Evolutionary conservation across 1,284 basidiomycete species (phyloP).

Genomic region (Microstroma glucosiphilum): DNA sequence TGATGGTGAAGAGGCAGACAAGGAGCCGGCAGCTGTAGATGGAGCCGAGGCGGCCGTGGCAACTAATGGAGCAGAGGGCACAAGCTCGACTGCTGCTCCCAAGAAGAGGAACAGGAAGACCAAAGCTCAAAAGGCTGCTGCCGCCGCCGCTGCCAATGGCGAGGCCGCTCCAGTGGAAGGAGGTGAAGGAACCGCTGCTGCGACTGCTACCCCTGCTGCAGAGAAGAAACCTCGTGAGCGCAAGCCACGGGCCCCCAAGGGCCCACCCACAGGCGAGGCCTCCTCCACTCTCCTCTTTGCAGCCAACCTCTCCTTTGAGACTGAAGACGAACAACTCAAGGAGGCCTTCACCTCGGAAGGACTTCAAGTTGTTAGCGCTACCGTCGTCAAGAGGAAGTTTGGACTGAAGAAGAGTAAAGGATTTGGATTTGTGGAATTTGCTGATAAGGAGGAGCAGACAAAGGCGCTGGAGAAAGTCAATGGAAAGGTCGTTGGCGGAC

Average conservation of each 20-base stretch:
- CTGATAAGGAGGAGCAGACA: slow-evolving; percentile 32
- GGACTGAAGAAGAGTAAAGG: slow-evolving; percentile 33
- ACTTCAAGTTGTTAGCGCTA: slow-evolving; percentile 32
- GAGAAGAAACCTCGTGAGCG: slow-evolving; percentile 22
- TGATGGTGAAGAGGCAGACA: slow-evolving; percentile 38
- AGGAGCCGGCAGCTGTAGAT: slow-evolving; percentile 1
- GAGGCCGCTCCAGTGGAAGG: slow-evolving; percentile 19
- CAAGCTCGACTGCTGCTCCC: slow-evolving; percentile 12
- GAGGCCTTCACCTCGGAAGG: slow-evolving; percentile 23
- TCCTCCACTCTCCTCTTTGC: slow-evolving; percentile 45
- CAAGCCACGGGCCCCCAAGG: slow-evolving; percentile 19
- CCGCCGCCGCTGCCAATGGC: slow-evolving; percentile 21
- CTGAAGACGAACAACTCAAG: slow-evolving; percentile 37
- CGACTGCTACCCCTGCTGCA: slow-evolving; percentile 5
- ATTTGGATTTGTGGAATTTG: slow-evolving; percentile 43
- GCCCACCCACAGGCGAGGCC: slow-evolving; percentile 32
- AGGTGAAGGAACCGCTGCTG: slow-evolving; percentile 9
- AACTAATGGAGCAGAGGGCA: slow-evolving; percentile 18
- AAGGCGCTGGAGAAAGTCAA: slow-evolving; percentile 31
- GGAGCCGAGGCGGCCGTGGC: slow-evolving; percentile 16
- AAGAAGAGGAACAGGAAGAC: slow-evolving; percentile 16
- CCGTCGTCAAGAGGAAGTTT: slow-evolving; percentile 34
- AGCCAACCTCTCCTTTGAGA: slow-evolving; percentile 39
- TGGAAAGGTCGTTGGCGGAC: slow-evolving; percentile 32
- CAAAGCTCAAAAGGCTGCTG: slow-evolving; percentile 17